Percentiles rank a stretch among this genome's conserved stretches.
Conservation (phyloP, 2,329 filamentous ascomycete species). For the Colletotrichum phormii region DNA sequence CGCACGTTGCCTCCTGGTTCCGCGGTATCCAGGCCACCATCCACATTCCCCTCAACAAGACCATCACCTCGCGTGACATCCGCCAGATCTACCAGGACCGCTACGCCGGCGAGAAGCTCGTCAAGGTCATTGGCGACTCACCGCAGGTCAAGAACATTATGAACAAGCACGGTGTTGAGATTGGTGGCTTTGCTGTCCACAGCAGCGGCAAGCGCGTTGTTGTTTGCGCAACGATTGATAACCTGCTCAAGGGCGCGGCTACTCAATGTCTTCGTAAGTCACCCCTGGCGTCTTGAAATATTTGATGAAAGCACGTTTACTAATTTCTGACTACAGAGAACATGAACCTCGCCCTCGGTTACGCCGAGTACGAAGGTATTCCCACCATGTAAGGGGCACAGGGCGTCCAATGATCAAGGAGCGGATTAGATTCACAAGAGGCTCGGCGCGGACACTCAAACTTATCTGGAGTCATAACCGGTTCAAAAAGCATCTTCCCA, state of each 20-base stretch:
- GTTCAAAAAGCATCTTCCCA: conserved; percentile 34
- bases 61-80: conserved; percentile 92
- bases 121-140: conserved; percentile 90
- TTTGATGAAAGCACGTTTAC: not conserved
- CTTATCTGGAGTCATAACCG: conserved; percentile 34
- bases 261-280: conserved; percentile 91
- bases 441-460: conserved; percentile 34
- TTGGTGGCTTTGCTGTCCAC: conserved; percentile 96
- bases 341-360: conserved; percentile 92
- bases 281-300: not conserved
- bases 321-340: conserved; percentile 69
- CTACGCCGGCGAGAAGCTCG: conserved; percentile 94
- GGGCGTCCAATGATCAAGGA: not conserved
- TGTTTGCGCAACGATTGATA: conserved; percentile 94
- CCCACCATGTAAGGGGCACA: conserved; percentile 60
- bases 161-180: conserved; percentile 89
- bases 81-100: conserved; percentile 95
- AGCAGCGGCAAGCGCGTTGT: conserved; percentile 90
- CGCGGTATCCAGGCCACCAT: conserved; percentile 94
- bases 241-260: conserved; percentile 90
- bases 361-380: conserved; percentile 89
- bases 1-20: conserved; percentile 97
- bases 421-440: conserved; percentile 26
- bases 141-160: conserved; percentile 86
- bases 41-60: conserved; percentile 85